These are phyloP conservation scores for Backusella psychrophila DNA, from an alignment of 192 early-diverging fungal genomes.

Conservation along the genomic window DNA sequence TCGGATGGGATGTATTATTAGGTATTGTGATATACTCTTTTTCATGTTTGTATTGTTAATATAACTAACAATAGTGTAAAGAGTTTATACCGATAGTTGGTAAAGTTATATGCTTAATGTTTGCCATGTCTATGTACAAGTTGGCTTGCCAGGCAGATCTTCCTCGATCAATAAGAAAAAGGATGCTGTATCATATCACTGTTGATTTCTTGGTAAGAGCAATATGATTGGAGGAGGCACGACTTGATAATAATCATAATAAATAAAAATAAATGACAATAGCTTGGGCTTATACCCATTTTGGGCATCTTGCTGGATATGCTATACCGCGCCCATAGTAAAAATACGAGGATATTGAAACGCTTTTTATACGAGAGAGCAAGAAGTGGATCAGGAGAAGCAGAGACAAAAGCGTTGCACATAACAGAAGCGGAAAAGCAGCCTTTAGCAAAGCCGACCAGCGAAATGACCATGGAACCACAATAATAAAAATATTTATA, in stretches of 20 bases:
- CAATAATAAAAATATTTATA: neutral
- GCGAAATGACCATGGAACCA: neutral
- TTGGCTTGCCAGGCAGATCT: constrained; percentile 28
- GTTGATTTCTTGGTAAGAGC: constrained; percentile 30
- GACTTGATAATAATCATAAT: neutral
- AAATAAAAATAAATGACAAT: neutral
- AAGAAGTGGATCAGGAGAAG: neutral
- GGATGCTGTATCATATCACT: constrained; percentile 27
- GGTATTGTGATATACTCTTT: neutral
- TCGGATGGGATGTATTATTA: constrained; percentile 28
- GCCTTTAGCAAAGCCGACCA: neutral
- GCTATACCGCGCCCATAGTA: constrained; percentile 19
- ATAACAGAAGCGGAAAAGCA: neutral
- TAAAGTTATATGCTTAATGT: constrained; percentile 23
- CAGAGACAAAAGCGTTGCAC: neutral
- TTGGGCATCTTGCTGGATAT: constrained; percentile 30
- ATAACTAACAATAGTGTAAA: neutral
- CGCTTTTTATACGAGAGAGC: constrained; percentile 17
- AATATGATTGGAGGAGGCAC: neutral
- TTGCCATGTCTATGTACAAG: constrained; percentile 21
- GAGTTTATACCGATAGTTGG: constrained; percentile 32
- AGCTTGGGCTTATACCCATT: constrained; percentile 33
- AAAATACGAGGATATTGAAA: constrained; percentile 18
- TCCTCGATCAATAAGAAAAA: constrained; percentile 1
- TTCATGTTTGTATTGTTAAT: neutral